Base-by-base conservation (phyloP, 2,329 filamentous ascomycete genomes). In the Tolypocladium guangdongense region DNA sequence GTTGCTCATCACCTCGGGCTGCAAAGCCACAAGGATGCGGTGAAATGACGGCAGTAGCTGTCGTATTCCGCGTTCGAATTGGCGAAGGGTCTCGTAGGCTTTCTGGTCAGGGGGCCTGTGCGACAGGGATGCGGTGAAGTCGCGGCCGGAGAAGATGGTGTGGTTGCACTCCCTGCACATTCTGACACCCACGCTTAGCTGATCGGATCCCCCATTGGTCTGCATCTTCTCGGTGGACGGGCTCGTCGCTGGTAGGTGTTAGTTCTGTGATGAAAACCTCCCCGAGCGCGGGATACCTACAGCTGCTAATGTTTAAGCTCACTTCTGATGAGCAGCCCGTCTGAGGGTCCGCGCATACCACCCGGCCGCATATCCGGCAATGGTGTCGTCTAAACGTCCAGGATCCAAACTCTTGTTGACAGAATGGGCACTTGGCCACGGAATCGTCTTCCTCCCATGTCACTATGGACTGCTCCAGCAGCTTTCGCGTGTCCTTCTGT, bases 321-420 rank as follows among this genome's bases (percentile, higher is more conserved):
- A 99, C 78, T 61, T 96, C 88, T 10, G 76, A 82, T 1, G 93
- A 99, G 68, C 93, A 99, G 4, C 71, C 83, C 0, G 93, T 99
- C 54, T 82, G 79, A 0, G 81, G 81, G 68, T 99, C 93, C 14
- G 90, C 90, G 65, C 93, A 99, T 0, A 99, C 90, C 0, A 99
- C 90, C 45, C 87, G 82, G 4, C 93, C 93, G 63, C 93, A 99
- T 69, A 95, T 86, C 52, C 93, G 82, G 69, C 93, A 99, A 69
- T 99, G 93, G 68, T 97, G 93, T 60, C 93, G 78, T 62, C 93
- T 82, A 64, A 97, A 95, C 1, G 90, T 88, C 80, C 96, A 97
- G 16, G 85, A 87, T 1, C 90, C 87, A 68, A 99, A 99, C 54
- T 96, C 90, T 63, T 99, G 93, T 64, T 95, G 88, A 63, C 93